Percentiles rank a stretch among this genome's conserved stretches.
Evolutionary conservation across 345 rosid genomes (phyloP).

Genomic region (Rubroshorea leprosula): DNA sequence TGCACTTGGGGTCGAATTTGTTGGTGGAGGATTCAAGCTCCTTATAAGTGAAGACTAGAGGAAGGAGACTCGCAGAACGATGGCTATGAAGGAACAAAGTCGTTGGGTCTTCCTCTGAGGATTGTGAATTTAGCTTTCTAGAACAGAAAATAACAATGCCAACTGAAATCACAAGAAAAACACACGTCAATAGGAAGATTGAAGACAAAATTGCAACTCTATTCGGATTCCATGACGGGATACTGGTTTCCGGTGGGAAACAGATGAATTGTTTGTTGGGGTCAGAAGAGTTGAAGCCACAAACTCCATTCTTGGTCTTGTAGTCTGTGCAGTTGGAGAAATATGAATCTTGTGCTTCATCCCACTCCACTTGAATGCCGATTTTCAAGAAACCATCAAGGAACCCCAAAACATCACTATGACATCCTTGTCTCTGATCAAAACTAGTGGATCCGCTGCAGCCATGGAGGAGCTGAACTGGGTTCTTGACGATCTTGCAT

Average conservation of each 20-base stretch:
- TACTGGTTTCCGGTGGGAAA: conserved; percentile 30
- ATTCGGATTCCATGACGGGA: conserved; percentile 24
- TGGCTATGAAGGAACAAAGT: conserved; percentile 69
- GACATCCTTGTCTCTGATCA: conserved; percentile 56
- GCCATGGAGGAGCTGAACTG: conserved; percentile 49
- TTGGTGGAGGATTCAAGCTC: conserved; percentile 80
- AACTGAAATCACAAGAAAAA: conserved; percentile 42
- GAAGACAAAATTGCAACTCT: conserved; percentile 45
- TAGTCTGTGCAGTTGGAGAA: conserved; percentile 54
- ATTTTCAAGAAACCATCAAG: conserved; percentile 35
- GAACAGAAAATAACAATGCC: conserved; percentile 47
- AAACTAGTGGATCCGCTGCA: conserved; percentile 45
- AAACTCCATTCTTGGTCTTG: conserved; percentile 40
- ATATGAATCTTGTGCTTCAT: conserved; percentile 54
- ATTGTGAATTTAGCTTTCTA: conserved; percentile 30
- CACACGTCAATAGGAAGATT: conserved; percentile 47
- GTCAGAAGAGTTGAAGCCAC: conserved; percentile 70
- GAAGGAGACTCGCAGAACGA: conserved; percentile 66
- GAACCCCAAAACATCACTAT: conserved; percentile 43
- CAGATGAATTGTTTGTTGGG: conserved; percentile 53
- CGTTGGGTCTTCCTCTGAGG: conserved; percentile 69
- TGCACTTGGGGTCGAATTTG: conserved; percentile 67
- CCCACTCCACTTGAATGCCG: conserved; percentile 71
- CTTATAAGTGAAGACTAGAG: conserved; percentile 85
- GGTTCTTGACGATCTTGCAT: conserved; percentile 50